phyloP scores from a whole-genome alignment of 768 basidiomycete genomes.

The Auriculariales sp. region DNA sequence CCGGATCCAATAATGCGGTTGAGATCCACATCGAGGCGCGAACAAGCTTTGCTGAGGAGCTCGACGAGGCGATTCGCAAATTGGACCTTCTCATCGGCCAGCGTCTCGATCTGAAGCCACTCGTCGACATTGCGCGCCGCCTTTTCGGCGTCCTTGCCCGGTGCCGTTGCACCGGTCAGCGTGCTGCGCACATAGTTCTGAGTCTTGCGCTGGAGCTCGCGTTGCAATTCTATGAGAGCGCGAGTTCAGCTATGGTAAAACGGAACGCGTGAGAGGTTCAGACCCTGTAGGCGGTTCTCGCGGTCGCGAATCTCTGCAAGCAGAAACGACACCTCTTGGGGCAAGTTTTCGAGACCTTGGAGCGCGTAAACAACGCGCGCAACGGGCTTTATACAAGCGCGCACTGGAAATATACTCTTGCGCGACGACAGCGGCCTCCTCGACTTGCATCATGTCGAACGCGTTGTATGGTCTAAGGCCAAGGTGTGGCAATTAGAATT shows the following conservation, averaged over 20 bases:
- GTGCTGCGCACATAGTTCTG: conserved; percentile 30
- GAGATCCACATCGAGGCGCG: conserved; percentile 31
- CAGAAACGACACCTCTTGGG: conserved; percentile 31
- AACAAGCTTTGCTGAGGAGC: conserved; percentile 35
- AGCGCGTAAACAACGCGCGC: neutral
- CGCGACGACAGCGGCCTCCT: conserved; percentile 34
- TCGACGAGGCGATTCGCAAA: conserved; percentile 25
- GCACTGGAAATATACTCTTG: conserved; percentile 34
- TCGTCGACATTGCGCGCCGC: conserved; percentile 19
- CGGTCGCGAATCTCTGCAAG: conserved; percentile 33
- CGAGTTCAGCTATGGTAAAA: neutral
- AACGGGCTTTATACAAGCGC: conserved; percentile 7
- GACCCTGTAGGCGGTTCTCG: conserved; percentile 29
- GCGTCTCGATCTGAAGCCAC: conserved; percentile 20
- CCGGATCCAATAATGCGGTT: conserved; percentile 13
- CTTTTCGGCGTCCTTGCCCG: conserved; percentile 21
- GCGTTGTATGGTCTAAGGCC: neutral
- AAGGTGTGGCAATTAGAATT: neutral
- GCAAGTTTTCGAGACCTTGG: conserved; percentile 35
- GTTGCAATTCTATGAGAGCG: conserved; percentile 21
- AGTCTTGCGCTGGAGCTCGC: conserved; percentile 29
- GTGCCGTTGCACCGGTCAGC: conserved; percentile 6
- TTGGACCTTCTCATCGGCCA: conserved; percentile 28
- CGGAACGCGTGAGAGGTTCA: neutral
- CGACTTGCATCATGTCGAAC: conserved; percentile 8